Evolutionary conservation across 331 rosid species (phyloP), one percentile per base, ranked within the genome.

Genomic region (Cydonia oblonga): DNA sequence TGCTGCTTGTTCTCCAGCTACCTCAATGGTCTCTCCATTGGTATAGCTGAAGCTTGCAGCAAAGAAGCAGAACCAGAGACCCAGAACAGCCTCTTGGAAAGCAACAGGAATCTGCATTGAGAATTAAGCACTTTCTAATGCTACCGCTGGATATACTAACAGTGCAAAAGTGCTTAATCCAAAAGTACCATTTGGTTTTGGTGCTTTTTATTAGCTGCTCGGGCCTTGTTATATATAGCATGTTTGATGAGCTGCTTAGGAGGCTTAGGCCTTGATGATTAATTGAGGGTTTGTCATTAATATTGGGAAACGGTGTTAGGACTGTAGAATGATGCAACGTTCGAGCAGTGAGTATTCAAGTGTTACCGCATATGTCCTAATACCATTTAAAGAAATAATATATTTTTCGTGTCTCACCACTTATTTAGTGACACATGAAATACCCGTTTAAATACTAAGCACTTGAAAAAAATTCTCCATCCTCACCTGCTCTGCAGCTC

Each of bases 31-130:
- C 25, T 35, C 28, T 24, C 46, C 75, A 18, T 71, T 20, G 14
- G 6, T 62, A 20, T 66, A 64, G 44, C 64, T 66, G 80, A 72
- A 61, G 69, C 73, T 82, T 19, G 64, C 57, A 64, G 79, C 70
- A 35, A 81, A 32, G 14, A 73, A 53, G 79, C 76, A 77, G 28
- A 77, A 46, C 30, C 68, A 81, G 66, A 73, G 68, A 71, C 82
- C 51, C 68, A 81, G 35, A n/a, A 81, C 70, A 42, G 70, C 79
- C 24, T 73, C 65, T 19, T 57, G 46, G 19, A 25, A 72, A 20
- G 66, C 13, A 56, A 51, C 23, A n/a, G 6, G 42, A 9, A 38
- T 29, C 78, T 66, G 15, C 81, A 77, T 78, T 30, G 28, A 12
- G 68, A 61, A 71, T 49, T 49, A 49, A 6, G 54, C 54, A 2